Evolutionary conservation across 179 eudicot species (phyloP).

Genomic region (Silene vulgaris): DNA sequence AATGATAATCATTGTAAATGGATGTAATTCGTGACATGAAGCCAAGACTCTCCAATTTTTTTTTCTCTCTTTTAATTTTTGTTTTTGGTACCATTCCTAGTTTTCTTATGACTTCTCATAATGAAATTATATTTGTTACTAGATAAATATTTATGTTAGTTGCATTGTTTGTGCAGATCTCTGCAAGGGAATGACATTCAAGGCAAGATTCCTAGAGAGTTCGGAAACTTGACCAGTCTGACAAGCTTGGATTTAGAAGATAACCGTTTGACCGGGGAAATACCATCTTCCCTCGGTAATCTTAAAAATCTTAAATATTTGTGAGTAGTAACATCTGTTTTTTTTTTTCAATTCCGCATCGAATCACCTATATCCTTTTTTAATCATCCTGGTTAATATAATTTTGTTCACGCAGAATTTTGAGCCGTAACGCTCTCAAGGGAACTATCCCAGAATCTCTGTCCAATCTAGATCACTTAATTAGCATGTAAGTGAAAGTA

Average conservation of each 20-base stretch:
- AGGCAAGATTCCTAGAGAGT: conserved; percentile 69
- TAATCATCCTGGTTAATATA: conserved; percentile 16
- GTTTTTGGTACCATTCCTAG: neutral
- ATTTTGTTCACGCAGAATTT: conserved; percentile 44
- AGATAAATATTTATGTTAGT: conserved; percentile 11
- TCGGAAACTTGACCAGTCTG: conserved; percentile 72
- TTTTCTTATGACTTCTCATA: neutral
- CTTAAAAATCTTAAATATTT: conserved; percentile 67
- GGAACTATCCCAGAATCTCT: conserved; percentile 81
- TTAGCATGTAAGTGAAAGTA: conserved; percentile 57
- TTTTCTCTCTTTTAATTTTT: neutral
- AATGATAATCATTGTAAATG: neutral
- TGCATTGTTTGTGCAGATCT: conserved; percentile 39
- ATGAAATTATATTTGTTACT: neutral
- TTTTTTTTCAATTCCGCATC: neutral
- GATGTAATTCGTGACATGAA: neutral
- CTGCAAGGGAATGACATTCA: conserved; percentile 73
- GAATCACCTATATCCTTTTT: conserved; percentile 2
- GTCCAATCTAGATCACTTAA: conserved; percentile 52
- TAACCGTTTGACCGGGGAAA: conserved; percentile 69
- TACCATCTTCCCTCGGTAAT: conserved; percentile 84
- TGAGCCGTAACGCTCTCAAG: conserved; percentile 67
- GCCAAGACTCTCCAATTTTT: neutral
- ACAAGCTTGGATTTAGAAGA: conserved; percentile 71
- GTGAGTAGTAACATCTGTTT: conserved; percentile 49